Evolutionary conservation across 225 moss, liverwort and hornwort genomes (phyloP).

Genomic region (Sphagnum contortum): DNA sequence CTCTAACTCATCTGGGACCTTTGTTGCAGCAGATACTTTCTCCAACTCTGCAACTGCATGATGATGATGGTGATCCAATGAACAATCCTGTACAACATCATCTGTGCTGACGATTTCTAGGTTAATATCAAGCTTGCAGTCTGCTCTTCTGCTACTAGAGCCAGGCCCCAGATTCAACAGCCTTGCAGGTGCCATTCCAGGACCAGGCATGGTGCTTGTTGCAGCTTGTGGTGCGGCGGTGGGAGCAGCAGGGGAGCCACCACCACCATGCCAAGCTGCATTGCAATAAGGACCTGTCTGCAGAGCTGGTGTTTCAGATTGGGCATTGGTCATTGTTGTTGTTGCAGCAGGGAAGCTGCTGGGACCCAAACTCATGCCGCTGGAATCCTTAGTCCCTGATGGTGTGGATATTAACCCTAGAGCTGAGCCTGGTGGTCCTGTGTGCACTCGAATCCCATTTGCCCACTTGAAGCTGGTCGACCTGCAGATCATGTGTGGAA

Average conservation of each 20-base stretch:
- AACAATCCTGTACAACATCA: slow-evolving; percentile 18
- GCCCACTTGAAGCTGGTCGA: slow-evolving; percentile 80
- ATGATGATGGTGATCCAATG: slow-evolving; percentile 53
- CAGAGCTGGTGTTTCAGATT: slow-evolving; percentile 22
- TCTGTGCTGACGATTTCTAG: slow-evolving; percentile 34
- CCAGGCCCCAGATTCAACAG: slow-evolving; percentile 18
- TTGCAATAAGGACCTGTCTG: slow-evolving; percentile 45
- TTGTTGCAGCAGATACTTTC: slow-evolving; percentile 19
- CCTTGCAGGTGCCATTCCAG: slow-evolving; percentile 53
- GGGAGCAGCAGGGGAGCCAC: slow-evolving; percentile 18
- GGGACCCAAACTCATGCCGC: slow-evolving; percentile 49
- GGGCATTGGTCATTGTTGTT: slow-evolving; percentile 11
- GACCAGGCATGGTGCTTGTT: slow-evolving; percentile 27
- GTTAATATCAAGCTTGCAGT: slow-evolving; percentile 54
- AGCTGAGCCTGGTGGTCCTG: slow-evolving; percentile 3
- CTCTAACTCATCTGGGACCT: slow-evolving; percentile 66
- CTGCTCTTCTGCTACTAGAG: slow-evolving; percentile 10
- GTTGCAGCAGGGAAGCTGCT: slow-evolving; percentile 15
- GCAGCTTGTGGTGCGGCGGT: slow-evolving; percentile 29
- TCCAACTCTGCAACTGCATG: slow-evolving; percentile 50
- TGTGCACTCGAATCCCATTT: slow-evolving; percentile 78
- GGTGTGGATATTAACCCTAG: slow-evolving; percentile 12
- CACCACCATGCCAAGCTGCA: slow-evolving; percentile 22
- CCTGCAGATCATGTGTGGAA: slow-evolving; percentile 45
- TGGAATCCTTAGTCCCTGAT: slow-evolving; percentile 27